Evolutionary conservation across 768 basidiomycete species (phyloP), one percentile per base, ranked within the genome.

Genomic region (Gyrodon lividus): DNA sequence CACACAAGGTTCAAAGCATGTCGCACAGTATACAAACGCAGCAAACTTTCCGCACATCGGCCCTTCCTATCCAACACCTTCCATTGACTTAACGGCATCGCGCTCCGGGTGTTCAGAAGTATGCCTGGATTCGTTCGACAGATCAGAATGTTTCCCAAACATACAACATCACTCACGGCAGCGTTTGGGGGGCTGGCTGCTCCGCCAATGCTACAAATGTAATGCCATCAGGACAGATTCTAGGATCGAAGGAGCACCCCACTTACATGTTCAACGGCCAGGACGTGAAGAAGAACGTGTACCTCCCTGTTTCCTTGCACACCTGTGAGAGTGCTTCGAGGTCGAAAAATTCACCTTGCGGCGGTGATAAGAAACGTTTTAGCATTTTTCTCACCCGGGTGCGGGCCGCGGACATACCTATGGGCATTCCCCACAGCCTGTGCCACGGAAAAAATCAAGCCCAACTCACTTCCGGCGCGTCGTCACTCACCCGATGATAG

Each of bases 261-360:
- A 67, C 82, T 59, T 57, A 86, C 84, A 88, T 80, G 63, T 86
- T 79, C 55, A 89, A 70, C 0, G 86, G 86, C 84, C 83, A 87
- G 2, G 84, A 87, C 1, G 84, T 77, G 69, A 88, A 86, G 76
- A 87, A 88, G 66, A 89, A 87, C 9, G 82, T 83, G 63, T 85
- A 87, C 58, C 84, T 69, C 5, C 78, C 76, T 2, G 77, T 79
- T 54, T 78, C 77, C 5, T 76, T 76, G 60, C 83, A 87, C 7
- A 71, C 68, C 52, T 77, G 67, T 10, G 83, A 77, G 2, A 88
- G 72, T 51, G 76, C 74, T 63, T 88, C 86, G 34, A 87, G 70
- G 64, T 88, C 86, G 63, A 88, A 87, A 59, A 87, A 77, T 69
- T 87, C 87, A 33, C 84, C 86, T 82, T 31, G 24, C 5, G 16